phyloP scores from a whole-genome alignment of 331 rosid genomes.

The Malus hybrid region DNA sequence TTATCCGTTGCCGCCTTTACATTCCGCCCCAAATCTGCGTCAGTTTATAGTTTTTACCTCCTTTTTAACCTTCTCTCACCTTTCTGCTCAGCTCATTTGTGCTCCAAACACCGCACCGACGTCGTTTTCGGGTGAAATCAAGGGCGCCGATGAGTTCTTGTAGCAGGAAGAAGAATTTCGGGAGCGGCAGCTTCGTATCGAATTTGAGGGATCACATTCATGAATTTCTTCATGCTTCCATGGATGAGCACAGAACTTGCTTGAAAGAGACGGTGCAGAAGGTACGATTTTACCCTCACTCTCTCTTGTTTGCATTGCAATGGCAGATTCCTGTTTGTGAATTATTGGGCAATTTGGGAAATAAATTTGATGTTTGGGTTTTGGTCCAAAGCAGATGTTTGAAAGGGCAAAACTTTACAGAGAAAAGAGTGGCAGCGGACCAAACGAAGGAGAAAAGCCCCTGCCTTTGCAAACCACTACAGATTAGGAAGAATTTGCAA shows the following conservation, averaged over 20 bases:
- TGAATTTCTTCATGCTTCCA: constrained; percentile 49
- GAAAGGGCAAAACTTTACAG: constrained; percentile 19
- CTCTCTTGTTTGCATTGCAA: not conserved
- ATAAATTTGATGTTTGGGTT: not conserved
- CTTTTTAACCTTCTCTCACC: no score
- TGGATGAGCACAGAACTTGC: constrained; percentile 56
- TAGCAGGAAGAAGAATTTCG: constrained; percentile 38
- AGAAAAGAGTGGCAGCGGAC: constrained; percentile 13
- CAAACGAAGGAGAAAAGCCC: constrained; percentile 23
- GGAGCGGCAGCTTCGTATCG: constrained; percentile 47
- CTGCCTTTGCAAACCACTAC: constrained; percentile 19
- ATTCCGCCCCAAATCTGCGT: no score
- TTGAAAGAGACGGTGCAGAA: constrained; percentile 37
- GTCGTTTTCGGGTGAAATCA: not conserved
- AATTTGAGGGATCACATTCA: constrained; percentile 44
- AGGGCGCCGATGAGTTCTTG: constrained; percentile 28
- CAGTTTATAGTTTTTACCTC: no score
- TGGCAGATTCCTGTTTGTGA: not conserved
- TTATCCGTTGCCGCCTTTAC: not conserved
- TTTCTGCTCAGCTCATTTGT: no score
- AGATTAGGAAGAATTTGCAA: constrained; percentile 23
- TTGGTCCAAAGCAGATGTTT: constrained; percentile 31
- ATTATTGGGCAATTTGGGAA: not conserved
- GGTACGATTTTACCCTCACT: constrained; percentile 19
- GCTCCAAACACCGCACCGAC: no score